Conservation (phyloP, 1,284 basidiomycete species). For the Apiotrichum brassicae region DNA sequence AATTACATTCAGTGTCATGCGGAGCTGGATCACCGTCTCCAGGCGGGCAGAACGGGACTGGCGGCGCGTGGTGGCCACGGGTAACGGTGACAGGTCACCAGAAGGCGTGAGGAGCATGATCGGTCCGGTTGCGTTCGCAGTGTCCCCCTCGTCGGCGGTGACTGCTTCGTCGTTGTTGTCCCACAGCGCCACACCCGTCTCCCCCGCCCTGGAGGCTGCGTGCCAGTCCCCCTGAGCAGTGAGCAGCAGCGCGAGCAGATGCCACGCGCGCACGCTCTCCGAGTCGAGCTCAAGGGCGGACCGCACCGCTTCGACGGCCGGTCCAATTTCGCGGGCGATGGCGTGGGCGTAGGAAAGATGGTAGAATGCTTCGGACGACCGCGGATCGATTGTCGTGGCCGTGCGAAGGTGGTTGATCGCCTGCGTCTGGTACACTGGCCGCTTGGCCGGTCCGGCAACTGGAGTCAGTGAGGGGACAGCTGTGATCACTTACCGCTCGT, state of each 20-base stretch:
- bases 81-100: not conserved
- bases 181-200: slow-evolving; percentile 58
- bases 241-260: slow-evolving; percentile 77
- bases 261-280: slow-evolving; percentile 76
- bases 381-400: slow-evolving; percentile 56
- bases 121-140: slow-evolving; percentile 13
- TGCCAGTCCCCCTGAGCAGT: slow-evolving; percentile 74
- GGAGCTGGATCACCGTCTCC: slow-evolving; percentile 72
- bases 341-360: slow-evolving; percentile 73
- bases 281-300: slow-evolving; percentile 70
- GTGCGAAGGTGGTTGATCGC: slow-evolving; percentile 57
- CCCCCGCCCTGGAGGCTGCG: slow-evolving; percentile 69
- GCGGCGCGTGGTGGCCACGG: not conserved
- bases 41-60: slow-evolving; percentile 4
- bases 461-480: slow-evolving; percentile 5
- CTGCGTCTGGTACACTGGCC: slow-evolving; percentile 56
- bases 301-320: slow-evolving; percentile 64
- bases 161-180: slow-evolving; percentile 47
- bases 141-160: slow-evolving; percentile 11
- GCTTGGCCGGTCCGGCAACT: slow-evolving; percentile 62
- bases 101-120: slow-evolving; percentile 2
- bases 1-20: slow-evolving; percentile 79
- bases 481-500: slow-evolving; percentile 22
- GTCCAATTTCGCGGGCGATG: slow-evolving; percentile 61
- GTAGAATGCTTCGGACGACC: slow-evolving; percentile 60